Conservation (phyloP, 2,329 filamentous ascomycete genomes). For the Arthrobotrys pseudoclavata region DNA sequence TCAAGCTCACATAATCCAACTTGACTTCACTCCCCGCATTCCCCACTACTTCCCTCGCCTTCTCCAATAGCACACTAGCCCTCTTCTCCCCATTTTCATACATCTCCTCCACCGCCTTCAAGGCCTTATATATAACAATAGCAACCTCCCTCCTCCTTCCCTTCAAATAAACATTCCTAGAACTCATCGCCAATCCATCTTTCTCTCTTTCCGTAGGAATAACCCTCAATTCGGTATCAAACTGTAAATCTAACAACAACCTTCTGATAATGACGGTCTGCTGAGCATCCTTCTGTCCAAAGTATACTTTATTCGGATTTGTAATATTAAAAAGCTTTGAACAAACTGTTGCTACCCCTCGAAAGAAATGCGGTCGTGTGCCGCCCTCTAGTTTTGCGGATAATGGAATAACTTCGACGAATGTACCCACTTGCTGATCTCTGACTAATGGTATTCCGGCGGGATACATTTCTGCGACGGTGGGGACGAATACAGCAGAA, state of each 20-base stretch:
- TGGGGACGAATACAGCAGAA: conserved; percentile 87
- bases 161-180: conserved; percentile 92
- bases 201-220: conserved; percentile 80
- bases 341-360: conserved; percentile 94
- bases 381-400: conserved; percentile 84
- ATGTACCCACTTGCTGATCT: conserved; percentile 83
- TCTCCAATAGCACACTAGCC: conserved; percentile 72
- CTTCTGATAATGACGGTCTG: conserved; percentile 90
- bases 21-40: conserved; percentile 75
- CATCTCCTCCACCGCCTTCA: conserved; percentile 78
- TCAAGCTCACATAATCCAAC: conserved; percentile 91
- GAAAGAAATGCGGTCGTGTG: conserved; percentile 92
- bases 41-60: conserved; percentile 75
- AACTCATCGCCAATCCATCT: conserved; percentile 91
- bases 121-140: conserved; percentile 77
- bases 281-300: conserved; percentile 98
- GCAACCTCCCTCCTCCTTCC: conserved; percentile 78
- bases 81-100: conserved; percentile 73
- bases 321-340: conserved; percentile 93
- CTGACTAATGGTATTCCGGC: conserved; percentile 73
- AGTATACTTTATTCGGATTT: conserved; percentile 83
- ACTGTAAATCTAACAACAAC: conserved; percentile 87
- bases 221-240: conserved; percentile 81
- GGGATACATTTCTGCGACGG: conserved; percentile 88
- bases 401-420: conserved; percentile 90